Base-by-base conservation (phyloP, 768 basidiomycete genomes). In the Kwoniella shandongensis region DNA sequence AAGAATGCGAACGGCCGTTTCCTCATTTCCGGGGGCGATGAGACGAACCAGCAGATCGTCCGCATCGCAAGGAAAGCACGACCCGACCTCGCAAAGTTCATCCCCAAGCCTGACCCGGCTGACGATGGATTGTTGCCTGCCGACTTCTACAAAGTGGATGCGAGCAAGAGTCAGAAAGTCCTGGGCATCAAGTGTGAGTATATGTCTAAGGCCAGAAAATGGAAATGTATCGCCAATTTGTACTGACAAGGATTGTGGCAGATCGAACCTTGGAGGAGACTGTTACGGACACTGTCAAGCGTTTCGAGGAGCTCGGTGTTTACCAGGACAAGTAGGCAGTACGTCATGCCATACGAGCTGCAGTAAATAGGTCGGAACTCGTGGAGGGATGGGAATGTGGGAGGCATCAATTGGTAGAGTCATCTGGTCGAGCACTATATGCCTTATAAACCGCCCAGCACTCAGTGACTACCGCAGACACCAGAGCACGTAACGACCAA, bases 171-270 rank as follows among this genome's bases (percentile, higher is more conserved):
- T 48, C 36, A 54, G 36, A 49, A 36, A 7, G 52, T 54, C 17
- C 42, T 60, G 5, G 59, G 59, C 5, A 29, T 59, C 20, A 39
- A 48, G 36, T 54, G 51, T 53, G 25, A 54, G 58, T 41, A n/a
- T 17, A 4, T 32, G 15, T 20, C 23, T n/a, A 18, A 25, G 8
- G 3, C 50, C 11, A 13, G 18, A n/a, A n/a, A 6, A 8, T 20
- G 17, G 4, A 32, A 18, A 5, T 13, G 20, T 51, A 17, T 6
- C 7, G 22, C 12, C 11, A 4, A 12, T 38, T 1, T 50, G 32
- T 45, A 4, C 48, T 39, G 48, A 38, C 27, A 8, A 13, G 36
- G 32, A 18, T 12, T 44, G 18, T 10, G 8, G 17, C 22, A 57
- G 55, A 57, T 38, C 46, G 46, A n/a, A 30, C 38, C 20, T 41